Evolutionary conservation across 2,329 filamentous ascomycete genomes (phyloP).

Genomic region (Helminthosporium solani): DNA sequence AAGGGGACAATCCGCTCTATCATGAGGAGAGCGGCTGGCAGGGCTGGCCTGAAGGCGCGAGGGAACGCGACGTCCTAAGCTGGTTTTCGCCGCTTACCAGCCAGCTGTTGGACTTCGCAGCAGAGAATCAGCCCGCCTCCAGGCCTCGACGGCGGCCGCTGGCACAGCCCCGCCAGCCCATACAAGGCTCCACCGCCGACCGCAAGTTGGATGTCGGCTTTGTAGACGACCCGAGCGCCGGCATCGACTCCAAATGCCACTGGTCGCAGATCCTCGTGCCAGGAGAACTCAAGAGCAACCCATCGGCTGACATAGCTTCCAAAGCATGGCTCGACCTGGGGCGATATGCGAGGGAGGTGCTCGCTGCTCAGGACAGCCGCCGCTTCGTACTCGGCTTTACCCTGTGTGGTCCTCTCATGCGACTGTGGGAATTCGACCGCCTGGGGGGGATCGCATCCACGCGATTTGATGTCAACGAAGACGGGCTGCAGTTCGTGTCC

Average conservation of each 20-base stretch:
- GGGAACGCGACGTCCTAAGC: constrained; percentile 21
- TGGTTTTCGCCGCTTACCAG: constrained; percentile 20
- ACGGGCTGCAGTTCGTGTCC: constrained; percentile 45
- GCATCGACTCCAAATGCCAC: constrained; percentile 21
- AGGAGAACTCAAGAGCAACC: constrained; percentile 51
- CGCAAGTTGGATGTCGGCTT: constrained; percentile 29
- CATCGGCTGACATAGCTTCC: constrained; percentile 41
- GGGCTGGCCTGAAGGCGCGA: constrained; percentile 21
- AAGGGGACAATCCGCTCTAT: constrained; percentile 22
- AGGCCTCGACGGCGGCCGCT: constrained; percentile 4
- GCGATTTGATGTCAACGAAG: constrained; percentile 50
- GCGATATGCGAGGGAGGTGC: constrained; percentile 49
- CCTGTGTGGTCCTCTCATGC: constrained; percentile 49
- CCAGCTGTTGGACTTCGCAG: constrained; percentile 4
- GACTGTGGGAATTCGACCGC: constrained; percentile 51
- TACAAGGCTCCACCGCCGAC: constrained; percentile 24
- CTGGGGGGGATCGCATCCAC: constrained; percentile 49
- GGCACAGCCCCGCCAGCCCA: constrained; percentile 15
- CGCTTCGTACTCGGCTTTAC: constrained; percentile 53
- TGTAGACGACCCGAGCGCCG: constrained; percentile 19
- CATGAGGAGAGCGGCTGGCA: constrained; percentile 20
- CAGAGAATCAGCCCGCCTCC: constrained; percentile 5
- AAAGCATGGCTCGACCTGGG: constrained; percentile 40
- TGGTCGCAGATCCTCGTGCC: constrained; percentile 50
- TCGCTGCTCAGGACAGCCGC: constrained; percentile 31